Conservation (phyloP, 805 yeast species). For the Ogataea wickerhamii region DNA sequence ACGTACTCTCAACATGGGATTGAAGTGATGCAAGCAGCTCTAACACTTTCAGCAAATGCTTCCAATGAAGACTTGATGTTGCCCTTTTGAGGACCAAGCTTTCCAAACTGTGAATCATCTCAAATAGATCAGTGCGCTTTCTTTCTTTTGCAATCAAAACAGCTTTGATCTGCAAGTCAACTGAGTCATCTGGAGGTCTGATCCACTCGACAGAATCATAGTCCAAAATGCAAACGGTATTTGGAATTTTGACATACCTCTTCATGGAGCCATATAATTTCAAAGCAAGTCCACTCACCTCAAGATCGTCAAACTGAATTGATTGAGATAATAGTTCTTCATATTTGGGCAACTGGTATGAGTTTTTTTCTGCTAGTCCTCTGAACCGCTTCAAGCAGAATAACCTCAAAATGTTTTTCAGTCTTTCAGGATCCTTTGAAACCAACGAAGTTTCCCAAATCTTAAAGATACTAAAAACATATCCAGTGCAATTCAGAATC, state of each 20-base stretch:
- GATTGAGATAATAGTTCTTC: constrained; percentile 51
- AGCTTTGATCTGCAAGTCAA: constrained; percentile 55
- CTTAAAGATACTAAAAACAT: constrained; percentile 46
- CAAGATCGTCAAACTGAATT: constrained; percentile 50
- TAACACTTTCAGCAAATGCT: constrained; percentile 44
- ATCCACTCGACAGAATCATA: constrained; percentile 40
- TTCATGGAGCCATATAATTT: constrained; percentile 43
- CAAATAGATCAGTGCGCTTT: constrained; percentile 45
- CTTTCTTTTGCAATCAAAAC: constrained; percentile 60
- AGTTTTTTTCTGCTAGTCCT: constrained; percentile 55
- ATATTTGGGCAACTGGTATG: constrained; percentile 45
- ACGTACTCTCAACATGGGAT: constrained; percentile 46
- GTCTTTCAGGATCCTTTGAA: constrained; percentile 46
- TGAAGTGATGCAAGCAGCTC: constrained; percentile 52
- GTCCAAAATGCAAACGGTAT: constrained; percentile 50
- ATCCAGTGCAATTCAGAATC: constrained; percentile 51
- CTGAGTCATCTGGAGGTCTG: constrained; percentile 54
- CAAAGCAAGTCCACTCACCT: constrained; percentile 53
- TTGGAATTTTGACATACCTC: constrained; percentile 44
- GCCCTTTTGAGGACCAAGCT: constrained; percentile 30
- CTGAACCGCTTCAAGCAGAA: constrained; percentile 57
- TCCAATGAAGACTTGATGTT: constrained; percentile 48
- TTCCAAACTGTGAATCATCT: constrained; percentile 42
- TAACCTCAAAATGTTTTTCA: constrained; percentile 62
- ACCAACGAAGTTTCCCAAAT: constrained; percentile 43